These are phyloP conservation scores for Glycine tomentella DNA, from an alignment of 306 rosid species.

Conservation along the genomic window DNA sequence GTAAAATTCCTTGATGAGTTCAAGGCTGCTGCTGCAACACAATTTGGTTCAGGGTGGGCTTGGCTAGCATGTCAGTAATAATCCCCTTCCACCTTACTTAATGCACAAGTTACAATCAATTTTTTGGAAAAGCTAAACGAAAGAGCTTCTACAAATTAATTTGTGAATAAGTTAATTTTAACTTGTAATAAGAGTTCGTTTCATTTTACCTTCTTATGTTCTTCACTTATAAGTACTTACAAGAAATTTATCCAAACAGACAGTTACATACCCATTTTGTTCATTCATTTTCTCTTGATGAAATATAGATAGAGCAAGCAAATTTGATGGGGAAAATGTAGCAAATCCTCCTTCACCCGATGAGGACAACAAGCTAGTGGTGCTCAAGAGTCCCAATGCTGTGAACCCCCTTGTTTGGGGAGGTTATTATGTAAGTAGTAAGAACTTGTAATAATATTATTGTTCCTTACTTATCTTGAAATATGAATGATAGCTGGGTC, in stretches of 20 bases:
- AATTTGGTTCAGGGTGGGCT: constrained; percentile 95
- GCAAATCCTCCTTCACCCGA: constrained; percentile 64
- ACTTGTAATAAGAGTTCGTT: no score
- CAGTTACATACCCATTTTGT: not conserved
- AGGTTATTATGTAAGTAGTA: constrained; percentile 64
- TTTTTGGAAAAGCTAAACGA: not conserved
- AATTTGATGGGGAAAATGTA: constrained; percentile 65
- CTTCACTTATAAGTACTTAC: no score
- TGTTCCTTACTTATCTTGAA: constrained; percentile 10
- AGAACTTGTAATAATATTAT: not conserved
- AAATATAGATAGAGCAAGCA: constrained; percentile 63
- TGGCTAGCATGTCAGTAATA: constrained; percentile 85
- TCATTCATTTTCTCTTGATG: not conserved
- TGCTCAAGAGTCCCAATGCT: constrained; percentile 83
- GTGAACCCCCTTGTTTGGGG: constrained; percentile 85
- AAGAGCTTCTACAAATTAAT: not conserved
- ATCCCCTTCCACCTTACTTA: no score
- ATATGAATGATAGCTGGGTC: not conserved
- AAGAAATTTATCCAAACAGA: no score
- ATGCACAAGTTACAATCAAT: no score
- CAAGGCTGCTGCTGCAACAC: constrained; percentile 77
- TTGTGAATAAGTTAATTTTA: not conserved
- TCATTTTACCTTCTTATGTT: no score
- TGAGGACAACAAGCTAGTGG: constrained; percentile 74
- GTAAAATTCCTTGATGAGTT: constrained; percentile 64